Conservation (phyloP, 164 flowering plant genomes). For the Euptelea pleiosperma region DNA sequence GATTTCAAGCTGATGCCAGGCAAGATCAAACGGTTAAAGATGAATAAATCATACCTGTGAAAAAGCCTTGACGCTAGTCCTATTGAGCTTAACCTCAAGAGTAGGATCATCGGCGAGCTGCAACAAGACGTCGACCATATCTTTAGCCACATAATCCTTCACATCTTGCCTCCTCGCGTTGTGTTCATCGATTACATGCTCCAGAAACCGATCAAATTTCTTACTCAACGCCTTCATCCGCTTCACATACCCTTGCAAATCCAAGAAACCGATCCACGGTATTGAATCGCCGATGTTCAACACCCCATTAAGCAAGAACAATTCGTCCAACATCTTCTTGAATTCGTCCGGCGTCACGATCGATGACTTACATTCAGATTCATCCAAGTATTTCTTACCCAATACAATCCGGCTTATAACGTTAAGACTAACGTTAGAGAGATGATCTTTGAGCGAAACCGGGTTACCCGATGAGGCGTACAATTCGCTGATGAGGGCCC, state of each 20-base stretch:
- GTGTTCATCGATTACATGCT: slow-evolving; percentile 46
- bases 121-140: slow-evolving; percentile 71
- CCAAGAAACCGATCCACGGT: slow-evolving; percentile 36
- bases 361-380: slow-evolving; percentile 18
- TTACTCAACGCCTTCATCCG: slow-evolving; percentile 40
- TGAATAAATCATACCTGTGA: slow-evolving; percentile 11
- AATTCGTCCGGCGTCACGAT: slow-evolving; percentile 57
- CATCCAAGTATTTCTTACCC: slow-evolving; percentile 56
- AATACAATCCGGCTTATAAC: slow-evolving; percentile 72
- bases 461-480: slow-evolving; percentile 10
- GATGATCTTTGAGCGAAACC: slow-evolving; percentile 37
- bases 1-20: neutral
- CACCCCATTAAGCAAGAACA: slow-evolving; percentile 40
- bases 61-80: slow-evolving; percentile 21
- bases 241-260: slow-evolving; percentile 41
- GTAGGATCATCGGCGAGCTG: slow-evolving; percentile 61
- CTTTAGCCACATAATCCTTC: slow-evolving; percentile 42
- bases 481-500: slow-evolving; percentile 23
- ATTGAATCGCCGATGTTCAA: slow-evolving; percentile 41
- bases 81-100: slow-evolving; percentile 43
- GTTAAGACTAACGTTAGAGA: slow-evolving; percentile 52
- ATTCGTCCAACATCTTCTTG: slow-evolving; percentile 44
- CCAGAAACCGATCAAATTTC: slow-evolving; percentile 43
- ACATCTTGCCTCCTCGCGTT: slow-evolving; percentile 24
- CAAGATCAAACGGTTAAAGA: too few relatives aligned